Base-by-base conservation (phyloP, 805 yeast genomes). In the Saccharomycopsis vini region DNA sequence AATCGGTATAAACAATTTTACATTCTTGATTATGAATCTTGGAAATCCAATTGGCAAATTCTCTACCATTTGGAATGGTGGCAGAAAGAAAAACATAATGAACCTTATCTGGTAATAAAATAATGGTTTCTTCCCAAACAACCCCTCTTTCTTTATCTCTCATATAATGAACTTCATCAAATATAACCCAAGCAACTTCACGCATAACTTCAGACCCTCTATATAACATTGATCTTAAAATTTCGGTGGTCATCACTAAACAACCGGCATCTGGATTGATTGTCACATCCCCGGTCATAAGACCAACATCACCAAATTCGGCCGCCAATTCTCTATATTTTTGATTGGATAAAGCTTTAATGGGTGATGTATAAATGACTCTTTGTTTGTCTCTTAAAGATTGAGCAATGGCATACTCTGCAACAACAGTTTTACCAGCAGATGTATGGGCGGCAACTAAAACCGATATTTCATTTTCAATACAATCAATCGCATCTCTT, bases 121-220 rank as follows among this genome's bases (percentile, higher is more conserved):
- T 92, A 52, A 92, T 90, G 13, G 97, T 90, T 63, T 92, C 99
- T 66, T 92, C 99, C 99, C 99, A 92, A 29, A 92, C 98, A 42
- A 92, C 99, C 62, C 99, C 99, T 66, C 99, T 79, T 53, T 88
- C 92, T 55, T 87, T 82, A 62, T 92, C 99, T 66, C 97, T 80
- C 94, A 92, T 92, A 64, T 92, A 92, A 66, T 92, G 99, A 37
- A 92, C 96, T 62, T 92, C 99, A 63, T 92, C 99, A 53, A 92
- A 92, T 32, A 92, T 79, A 40, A 92, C 98, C 95, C 96, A 92
- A 0, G 96, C 96, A 34, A 92, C 97, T 69, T 92, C 99, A 62
- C 99, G 75, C 90, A 92, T 89, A 38, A 94, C 81, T 61, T 92
- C 98, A 12, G 97, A 86, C 50, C 99, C 99, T 61, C 97, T 73